phyloP scores from a whole-genome alignment of 2,329 filamentous ascomycete species.

The Phialocephala sp. region DNA sequence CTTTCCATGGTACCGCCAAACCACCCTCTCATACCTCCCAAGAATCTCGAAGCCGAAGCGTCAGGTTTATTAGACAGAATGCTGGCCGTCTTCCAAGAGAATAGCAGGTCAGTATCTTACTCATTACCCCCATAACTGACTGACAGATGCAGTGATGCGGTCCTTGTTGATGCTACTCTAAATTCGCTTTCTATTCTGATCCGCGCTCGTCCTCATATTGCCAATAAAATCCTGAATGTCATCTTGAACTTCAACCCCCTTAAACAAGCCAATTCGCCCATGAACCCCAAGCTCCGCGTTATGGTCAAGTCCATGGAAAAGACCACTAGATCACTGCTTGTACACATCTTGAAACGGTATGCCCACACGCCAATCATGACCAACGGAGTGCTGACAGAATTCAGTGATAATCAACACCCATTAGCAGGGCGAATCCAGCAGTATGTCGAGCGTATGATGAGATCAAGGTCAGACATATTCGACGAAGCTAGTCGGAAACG shows the following conservation, averaged over 20 bases:
- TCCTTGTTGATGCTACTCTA: constrained; percentile 88
- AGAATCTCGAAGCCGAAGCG: constrained; percentile 89
- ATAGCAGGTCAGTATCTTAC: constrained; percentile 69
- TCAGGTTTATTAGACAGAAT: constrained; percentile 89
- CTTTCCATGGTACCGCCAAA: constrained; percentile 83
- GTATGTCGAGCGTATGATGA: constrained; percentile 82
- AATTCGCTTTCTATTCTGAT: constrained; percentile 87
- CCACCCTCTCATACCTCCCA: constrained; percentile 79
- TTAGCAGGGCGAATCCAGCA: constrained; percentile 81
- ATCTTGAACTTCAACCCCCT: constrained; percentile 92
- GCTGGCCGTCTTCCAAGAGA: constrained; percentile 83
- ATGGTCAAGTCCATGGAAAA: constrained; percentile 94
- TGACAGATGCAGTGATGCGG: constrained; percentile 72
- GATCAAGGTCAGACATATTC: constrained; percentile 77
- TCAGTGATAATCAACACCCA: constrained; percentile 80
- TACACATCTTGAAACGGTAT: constrained; percentile 82
- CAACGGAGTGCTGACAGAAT: constrained; percentile 35
- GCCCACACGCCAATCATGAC: constrained; percentile 31
- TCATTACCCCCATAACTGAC: constrained; percentile 26
- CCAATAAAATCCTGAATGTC: constrained; percentile 83
- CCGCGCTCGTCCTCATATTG: constrained; percentile 78
- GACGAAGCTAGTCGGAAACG: constrained; percentile 83
- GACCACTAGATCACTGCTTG: constrained; percentile 81
- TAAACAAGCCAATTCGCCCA: constrained; percentile 75
- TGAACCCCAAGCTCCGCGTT: constrained; percentile 81